phyloP scores from a whole-genome alignment of 2,329 filamentous ascomycete species.

The Parastagonospora nodorum region DNA sequence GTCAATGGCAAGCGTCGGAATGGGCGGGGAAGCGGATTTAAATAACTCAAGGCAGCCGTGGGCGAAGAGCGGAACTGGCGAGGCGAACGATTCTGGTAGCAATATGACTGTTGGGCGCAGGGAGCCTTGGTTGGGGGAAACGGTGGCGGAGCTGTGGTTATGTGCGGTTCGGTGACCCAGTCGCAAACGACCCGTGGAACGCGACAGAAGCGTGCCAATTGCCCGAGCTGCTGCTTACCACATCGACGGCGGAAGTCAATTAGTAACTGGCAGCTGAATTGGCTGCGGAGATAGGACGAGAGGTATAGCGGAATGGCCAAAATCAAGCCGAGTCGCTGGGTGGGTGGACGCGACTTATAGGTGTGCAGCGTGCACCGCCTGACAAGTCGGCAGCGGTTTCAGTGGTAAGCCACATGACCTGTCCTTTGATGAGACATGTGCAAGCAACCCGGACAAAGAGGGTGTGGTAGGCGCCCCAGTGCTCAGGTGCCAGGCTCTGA shows the following conservation, averaged over 20 bases:
- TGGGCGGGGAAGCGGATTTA: slow-evolving; percentile 12
- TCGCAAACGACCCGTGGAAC: slow-evolving; percentile 35
- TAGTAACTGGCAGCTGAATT: slow-evolving; percentile 27
- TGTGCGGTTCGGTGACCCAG: slow-evolving; percentile 23
- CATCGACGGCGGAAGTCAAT: slow-evolving; percentile 19
- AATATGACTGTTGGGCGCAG: slow-evolving; percentile 14
- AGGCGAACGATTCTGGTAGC: slow-evolving; percentile 11
- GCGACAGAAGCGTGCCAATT: slow-evolving; percentile 36
- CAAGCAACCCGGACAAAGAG: slow-evolving; percentile 31
- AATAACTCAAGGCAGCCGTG: slow-evolving; percentile 15
- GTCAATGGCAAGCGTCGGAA: slow-evolving; percentile 13
- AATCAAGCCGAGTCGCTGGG: slow-evolving; percentile 30
- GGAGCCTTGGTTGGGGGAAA: slow-evolving; percentile 13
- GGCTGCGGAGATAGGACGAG: slow-evolving; percentile 35
- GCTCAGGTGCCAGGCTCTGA: slow-evolving; percentile 23
- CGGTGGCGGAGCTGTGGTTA: slow-evolving; percentile 28
- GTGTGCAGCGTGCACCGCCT: slow-evolving; percentile 5
- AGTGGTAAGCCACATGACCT: slow-evolving; percentile 21
- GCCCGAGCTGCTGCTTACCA: slow-evolving; percentile 32
- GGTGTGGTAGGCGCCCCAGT: slow-evolving; percentile 26
- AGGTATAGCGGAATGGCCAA: slow-evolving; percentile 21
- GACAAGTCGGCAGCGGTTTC: slow-evolving; percentile 15
- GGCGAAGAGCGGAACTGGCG: slow-evolving; percentile 5
- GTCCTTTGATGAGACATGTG: slow-evolving; percentile 9
- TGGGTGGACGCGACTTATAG: slow-evolving; percentile 28